A percentile compares a stretch with the other conserved stretches of the same genome.
Conservation (phyloP, 2,329 filamentous ascomycete genomes). For the Pseudocercospora musae region DNA sequence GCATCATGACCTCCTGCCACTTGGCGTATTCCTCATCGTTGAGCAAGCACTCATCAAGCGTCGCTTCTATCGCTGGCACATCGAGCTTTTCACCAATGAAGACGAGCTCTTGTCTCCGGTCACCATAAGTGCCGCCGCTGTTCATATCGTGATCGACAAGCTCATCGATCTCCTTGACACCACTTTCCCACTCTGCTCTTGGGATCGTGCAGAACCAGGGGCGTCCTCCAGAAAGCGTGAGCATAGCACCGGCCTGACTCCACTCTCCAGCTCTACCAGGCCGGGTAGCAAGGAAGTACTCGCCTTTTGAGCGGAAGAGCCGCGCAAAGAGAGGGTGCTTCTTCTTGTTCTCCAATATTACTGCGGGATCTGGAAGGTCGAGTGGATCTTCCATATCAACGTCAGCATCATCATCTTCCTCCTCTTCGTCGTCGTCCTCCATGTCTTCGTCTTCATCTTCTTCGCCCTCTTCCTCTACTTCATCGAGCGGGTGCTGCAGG, state of each 20-base stretch:
- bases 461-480: slow-evolving; percentile 25
- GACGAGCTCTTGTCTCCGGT: slow-evolving; percentile 68
- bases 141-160: slow-evolving; percentile 51
- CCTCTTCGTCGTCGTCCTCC: slow-evolving; percentile 29
- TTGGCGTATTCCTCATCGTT: slow-evolving; percentile 54
- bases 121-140: slow-evolving; percentile 56
- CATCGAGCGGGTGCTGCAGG: slow-evolving; percentile 38
- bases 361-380: slow-evolving; percentile 28
- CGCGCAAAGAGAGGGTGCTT: slow-evolving; percentile 51
- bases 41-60: slow-evolving; percentile 61
- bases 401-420: slow-evolving; percentile 37
- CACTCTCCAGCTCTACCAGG: slow-evolving; percentile 57
- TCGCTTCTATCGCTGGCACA: slow-evolving; percentile 46
- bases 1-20: slow-evolving; percentile 37
- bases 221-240: slow-evolving; percentile 59
- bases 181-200: slow-evolving; percentile 49
- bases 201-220: slow-evolving; percentile 58
- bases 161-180: slow-evolving; percentile 46
- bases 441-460: slow-evolving; percentile 23
- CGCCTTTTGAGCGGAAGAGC: slow-evolving; percentile 62
- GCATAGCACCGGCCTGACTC: slow-evolving; percentile 64
- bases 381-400: slow-evolving; percentile 36
- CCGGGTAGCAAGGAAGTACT: slow-evolving; percentile 59
- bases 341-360: slow-evolving; percentile 57
- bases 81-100: slow-evolving; percentile 69